phyloP scores from a whole-genome alignment of 257 asterid genomes.

The Lycium barbarum region DNA sequence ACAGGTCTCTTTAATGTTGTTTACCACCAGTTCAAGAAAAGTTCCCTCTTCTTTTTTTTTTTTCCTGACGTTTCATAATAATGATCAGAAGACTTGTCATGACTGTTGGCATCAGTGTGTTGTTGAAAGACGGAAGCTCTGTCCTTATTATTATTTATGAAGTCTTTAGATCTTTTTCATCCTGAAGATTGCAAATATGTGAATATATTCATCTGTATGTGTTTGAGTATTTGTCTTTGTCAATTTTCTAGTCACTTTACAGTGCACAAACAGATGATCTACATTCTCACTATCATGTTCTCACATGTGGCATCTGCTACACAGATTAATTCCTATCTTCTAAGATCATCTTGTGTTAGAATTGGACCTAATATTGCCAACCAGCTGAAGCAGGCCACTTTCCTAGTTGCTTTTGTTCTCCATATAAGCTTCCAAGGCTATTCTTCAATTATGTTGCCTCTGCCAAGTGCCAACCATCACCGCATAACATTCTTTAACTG shows the following conservation, averaged over 20 bases:
- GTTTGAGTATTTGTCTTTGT: background rate
- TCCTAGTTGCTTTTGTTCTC: too few relatives aligned
- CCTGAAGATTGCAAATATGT: background rate
- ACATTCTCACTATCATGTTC: too few relatives aligned
- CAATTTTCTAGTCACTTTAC: background rate
- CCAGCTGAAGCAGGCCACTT: too few relatives aligned
- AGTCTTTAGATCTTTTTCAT: background rate
- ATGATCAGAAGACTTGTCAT: slow-evolving; percentile 4
- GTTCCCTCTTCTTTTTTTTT: background rate
- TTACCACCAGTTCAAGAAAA: background rate
- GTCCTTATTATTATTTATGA: background rate
- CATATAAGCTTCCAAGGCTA: too few relatives aligned
- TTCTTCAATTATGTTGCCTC: too few relatives aligned
- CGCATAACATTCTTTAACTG: too few relatives aligned
- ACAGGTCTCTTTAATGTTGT: background rate
- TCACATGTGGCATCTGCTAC: too few relatives aligned
- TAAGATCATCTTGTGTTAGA: too few relatives aligned
- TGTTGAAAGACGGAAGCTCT: background rate
- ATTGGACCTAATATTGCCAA: too few relatives aligned
- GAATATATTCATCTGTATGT: slow-evolving; percentile 1
- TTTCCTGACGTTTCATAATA: background rate
- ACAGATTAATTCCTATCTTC: too few relatives aligned
- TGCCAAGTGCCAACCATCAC: too few relatives aligned
- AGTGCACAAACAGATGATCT: too few relatives aligned
- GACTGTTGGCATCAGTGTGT: slow-evolving; percentile 4